Base-by-base conservation (phyloP, 352 stramenopile genomes). In the Phytophthora rubi region DNA sequence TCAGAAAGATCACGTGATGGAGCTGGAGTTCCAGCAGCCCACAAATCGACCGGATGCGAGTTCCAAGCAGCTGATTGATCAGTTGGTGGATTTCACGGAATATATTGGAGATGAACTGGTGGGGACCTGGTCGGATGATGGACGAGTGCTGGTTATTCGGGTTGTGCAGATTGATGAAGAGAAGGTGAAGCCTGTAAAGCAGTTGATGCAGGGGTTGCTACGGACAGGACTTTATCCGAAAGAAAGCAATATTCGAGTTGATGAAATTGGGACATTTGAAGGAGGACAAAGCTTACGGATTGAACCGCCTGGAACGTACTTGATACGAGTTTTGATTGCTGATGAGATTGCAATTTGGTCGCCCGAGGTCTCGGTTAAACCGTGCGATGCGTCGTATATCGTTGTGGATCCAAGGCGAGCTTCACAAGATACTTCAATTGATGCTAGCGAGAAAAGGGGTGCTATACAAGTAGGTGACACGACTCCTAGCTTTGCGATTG, bases 21-120 rank as follows among this genome's bases (percentile, higher is more conserved):
- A 83, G 33, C 37, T 94, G 15, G 68, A 85, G 55, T 94, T 93
- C 54, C 60, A 77, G 2, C 68, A 80, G 28, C 44, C 80, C 3
- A 94, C 87, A 5, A 93, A 88, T 49, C 65, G 62, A 9, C 85
- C 85, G 21, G 49, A 51, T 18, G 75, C 64, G 2, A 33, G 15
- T 5, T 72, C 74, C 0, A 82, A 77, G 15, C 30, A 74, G 6
- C 67, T 77, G 2, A 78, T 94, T n/a, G 70, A 77, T 35, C 33
- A 32, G 1, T 80, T 89, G 53, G 71, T 94, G 3, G 32, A 16
- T 12, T 90, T 94, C 58, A 71, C 79, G 7, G 69, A 77, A 37
- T 90, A 93, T 62, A 58, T 94, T 63, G 87, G 85, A 44, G 76
- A 89, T 21, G 69, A 79, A 12, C 28, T 90, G 4, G 47, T 60